Base-by-base conservation (phyloP, 495 filamentous ascomycete species). In the Copromyces sp. region DNA sequence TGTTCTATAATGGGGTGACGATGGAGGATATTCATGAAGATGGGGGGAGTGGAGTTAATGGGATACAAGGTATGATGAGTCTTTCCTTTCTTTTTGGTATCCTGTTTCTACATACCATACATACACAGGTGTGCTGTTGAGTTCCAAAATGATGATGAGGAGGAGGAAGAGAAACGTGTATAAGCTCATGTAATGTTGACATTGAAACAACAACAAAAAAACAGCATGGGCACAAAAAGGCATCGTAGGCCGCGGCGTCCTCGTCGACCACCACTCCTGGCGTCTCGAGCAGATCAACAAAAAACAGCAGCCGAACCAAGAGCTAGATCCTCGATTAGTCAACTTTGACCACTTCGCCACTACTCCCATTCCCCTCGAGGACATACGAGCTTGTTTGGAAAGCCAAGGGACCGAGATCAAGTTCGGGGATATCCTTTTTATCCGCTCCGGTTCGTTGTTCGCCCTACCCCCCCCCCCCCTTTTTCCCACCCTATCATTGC, bases 1-100 rank as follows among this genome's bases (percentile, higher is more conserved):
- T 75, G 32, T 93, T 88, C 74, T 92, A 89, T 76, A 91, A 91
- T 53, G 89, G 89, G 6, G 84, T 87, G 29, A 87, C 85, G 0
- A 78, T 84, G 78, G 79, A 86, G 2, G 86, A 90, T 11, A 86
- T 93, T 65, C 83, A 89, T 70, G 72, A 16, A 41, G 78, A 77
- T 12, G 75, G 11, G 70, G 73, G 76, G 74, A 78, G 65, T 37
- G 84, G 79, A 0, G 80, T 85, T n/a, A 81, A 82, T 71, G 86
- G 86, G 9, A 86, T 88, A 39, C 83, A 84, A 44, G 84, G 88
- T 90, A 76, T 40, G 78, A 24, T 76, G 29, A 8, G 6, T 41
- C 11, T 44, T 40, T 35, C 3, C 24, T 73, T 24, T 24, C 24
- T 24, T 24, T 24, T 24, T 24, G 24, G 24, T 24, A 24, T 24